phyloP scores from a whole-genome alignment of 2,329 filamentous ascomycete genomes.

The Elsinoe perseae region DNA sequence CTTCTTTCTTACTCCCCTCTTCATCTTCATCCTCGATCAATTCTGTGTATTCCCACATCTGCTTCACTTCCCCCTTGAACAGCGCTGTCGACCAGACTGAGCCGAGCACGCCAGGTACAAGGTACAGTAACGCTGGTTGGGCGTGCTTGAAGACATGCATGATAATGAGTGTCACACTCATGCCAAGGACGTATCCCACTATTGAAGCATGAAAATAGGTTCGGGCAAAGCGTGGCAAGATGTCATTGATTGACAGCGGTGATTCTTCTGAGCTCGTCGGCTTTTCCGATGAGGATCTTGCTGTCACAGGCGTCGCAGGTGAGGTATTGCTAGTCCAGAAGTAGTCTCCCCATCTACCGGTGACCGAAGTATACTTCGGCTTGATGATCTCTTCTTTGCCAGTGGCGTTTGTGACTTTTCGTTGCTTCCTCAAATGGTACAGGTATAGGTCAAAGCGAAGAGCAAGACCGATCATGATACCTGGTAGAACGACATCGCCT shows the following conservation, averaged over 20 bases:
- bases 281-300: not conserved
- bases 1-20: slow-evolving; percentile 18
- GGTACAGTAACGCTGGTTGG: slow-evolving; percentile 84
- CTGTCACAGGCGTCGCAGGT: slow-evolving; percentile 11
- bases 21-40: slow-evolving; percentile 35
- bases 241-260: not conserved
- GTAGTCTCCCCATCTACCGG: slow-evolving; percentile 71
- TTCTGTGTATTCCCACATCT: slow-evolving; percentile 80
- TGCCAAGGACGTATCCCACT: slow-evolving; percentile 67
- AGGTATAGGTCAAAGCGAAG: slow-evolving; percentile 87
- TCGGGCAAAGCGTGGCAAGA: slow-evolving; percentile 57
- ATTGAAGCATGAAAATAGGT: slow-evolving; percentile 76
- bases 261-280: not conserved
- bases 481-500: slow-evolving; percentile 89
- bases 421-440: slow-evolving; percentile 65
- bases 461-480: slow-evolving; percentile 80
- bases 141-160: slow-evolving; percentile 72
- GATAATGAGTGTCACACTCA: slow-evolving; percentile 67
- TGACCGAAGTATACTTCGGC: slow-evolving; percentile 41
- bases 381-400: slow-evolving; percentile 30
- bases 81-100: slow-evolving; percentile 68
- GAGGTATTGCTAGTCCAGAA: slow-evolving; percentile 56
- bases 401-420: slow-evolving; percentile 25
- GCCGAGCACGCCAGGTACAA: slow-evolving; percentile 76
- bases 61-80: slow-evolving; percentile 59